Evolutionary conservation across 441 rosid species (phyloP).

Genomic region (Gossypium trilobum): DNA sequence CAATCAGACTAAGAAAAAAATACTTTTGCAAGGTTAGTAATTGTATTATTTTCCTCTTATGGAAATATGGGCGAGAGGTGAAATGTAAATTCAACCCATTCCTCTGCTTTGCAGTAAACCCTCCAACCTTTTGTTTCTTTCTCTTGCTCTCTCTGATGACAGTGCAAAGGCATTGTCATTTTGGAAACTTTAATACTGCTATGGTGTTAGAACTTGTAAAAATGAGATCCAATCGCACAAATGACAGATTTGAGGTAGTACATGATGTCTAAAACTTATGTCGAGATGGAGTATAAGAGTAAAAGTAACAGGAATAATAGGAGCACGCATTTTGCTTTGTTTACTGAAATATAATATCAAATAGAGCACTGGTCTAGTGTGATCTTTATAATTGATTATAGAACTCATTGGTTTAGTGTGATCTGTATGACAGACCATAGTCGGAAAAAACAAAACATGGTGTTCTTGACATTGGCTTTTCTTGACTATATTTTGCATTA

Average conservation of each 20-base stretch:
- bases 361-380: not conserved
- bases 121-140: slow-evolving; percentile 12
- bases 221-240: not conserved
- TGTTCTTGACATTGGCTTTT: not conserved
- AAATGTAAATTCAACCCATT: not conserved
- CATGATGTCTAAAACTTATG: not conserved
- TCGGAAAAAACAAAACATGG: not conserved
- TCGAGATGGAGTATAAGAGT: not conserved
- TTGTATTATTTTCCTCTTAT: not conserved
- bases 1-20: slow-evolving; percentile 79
- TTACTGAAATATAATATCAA: not conserved
- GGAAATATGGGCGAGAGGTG: not conserved
- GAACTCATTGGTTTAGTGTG: not conserved
- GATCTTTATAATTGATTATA: not conserved
- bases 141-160: not conserved
- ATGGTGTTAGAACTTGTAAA: not conserved
- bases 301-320: not conserved
- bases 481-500: not conserved
- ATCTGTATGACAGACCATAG: not conserved
- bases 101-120: slow-evolving; percentile 15
- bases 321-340: not conserved
- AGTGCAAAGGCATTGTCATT: not conserved
- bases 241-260: not conserved
- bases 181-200: not conserved
- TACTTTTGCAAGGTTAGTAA: slow-evolving; percentile 62